These are phyloP conservation scores for Picea glauca DNA, from an alignment of 75 land plant species.

Conservation along the genomic window DNA sequence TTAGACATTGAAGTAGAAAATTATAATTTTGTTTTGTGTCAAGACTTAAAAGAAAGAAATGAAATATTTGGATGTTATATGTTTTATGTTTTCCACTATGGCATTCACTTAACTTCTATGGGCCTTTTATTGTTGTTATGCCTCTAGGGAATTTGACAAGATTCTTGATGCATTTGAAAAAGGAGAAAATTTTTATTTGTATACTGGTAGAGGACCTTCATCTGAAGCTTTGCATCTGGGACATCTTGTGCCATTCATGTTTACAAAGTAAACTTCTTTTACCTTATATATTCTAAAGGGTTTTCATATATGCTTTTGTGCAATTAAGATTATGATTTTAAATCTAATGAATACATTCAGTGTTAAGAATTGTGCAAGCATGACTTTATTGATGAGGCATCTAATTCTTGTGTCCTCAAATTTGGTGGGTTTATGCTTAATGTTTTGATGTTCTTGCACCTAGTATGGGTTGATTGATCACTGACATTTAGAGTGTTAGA, in stretches of 20 bases:
- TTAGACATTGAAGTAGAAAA: not conserved
- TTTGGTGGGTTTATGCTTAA: no score
- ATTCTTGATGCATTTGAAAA: slow-evolving; percentile 82
- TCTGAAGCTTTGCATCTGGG: slow-evolving; percentile 97
- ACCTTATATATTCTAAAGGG: not conserved
- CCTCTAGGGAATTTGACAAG: slow-evolving; percentile 77
- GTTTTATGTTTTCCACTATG: not conserved
- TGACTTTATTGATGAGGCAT: no score
- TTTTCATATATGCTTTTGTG: not conserved
- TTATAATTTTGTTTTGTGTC: not conserved
- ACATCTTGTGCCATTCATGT: slow-evolving; percentile 96
- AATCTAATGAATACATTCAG: not conserved
- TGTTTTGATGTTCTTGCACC: no score
- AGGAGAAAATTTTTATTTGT: slow-evolving; percentile 92
- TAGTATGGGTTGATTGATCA: no score
- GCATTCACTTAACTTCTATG: not conserved
- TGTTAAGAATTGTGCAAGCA: no score
- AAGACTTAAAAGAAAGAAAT: not conserved
- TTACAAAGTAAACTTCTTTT: slow-evolving; percentile 69
- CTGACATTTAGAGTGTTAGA: no score
- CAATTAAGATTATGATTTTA: not conserved
- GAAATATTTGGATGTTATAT: not conserved
- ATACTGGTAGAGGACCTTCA: slow-evolving; percentile 96
- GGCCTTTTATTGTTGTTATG: not conserved
- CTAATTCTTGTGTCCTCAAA: no score